phyloP scores from a whole-genome alignment of 192 early-diverging fungal genomes.

The Gamsiella multidivaricata region DNA sequence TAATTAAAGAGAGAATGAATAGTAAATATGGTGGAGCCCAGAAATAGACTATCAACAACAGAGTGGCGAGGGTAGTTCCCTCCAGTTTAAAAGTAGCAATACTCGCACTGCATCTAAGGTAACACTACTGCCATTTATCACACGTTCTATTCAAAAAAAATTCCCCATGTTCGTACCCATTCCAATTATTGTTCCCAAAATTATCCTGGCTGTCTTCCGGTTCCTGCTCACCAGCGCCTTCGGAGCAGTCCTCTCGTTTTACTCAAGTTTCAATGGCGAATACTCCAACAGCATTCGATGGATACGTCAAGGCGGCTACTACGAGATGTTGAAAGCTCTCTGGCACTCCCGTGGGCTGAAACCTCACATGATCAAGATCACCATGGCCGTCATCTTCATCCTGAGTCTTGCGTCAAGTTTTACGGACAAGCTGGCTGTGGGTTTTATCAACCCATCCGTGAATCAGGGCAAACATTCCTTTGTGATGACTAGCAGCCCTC shows the following conservation, averaged over 20 bases:
- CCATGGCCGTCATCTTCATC: not conserved
- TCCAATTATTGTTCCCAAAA: not conserved
- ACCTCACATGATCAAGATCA: not conserved
- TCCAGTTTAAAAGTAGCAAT: no score
- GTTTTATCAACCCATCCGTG: not conserved
- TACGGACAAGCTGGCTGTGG: not conserved
- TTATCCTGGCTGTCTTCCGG: not conserved
- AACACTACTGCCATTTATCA: no score
- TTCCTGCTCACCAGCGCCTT: not conserved
- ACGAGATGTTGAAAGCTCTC: slow-evolving; percentile 8
- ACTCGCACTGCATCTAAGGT: no score
- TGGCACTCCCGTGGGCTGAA: not conserved
- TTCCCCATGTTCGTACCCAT: slow-evolving; percentile 5
- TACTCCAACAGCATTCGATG: slow-evolving; percentile 23
- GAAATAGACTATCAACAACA: no score
- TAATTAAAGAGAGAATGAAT: no score
- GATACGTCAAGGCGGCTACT: slow-evolving; percentile 11
- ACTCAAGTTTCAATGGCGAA: not conserved
- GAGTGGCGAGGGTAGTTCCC: no score
- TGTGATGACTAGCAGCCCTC: not conserved
- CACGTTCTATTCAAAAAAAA: no score
- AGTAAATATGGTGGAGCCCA: no score
- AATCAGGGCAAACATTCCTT: not conserved
- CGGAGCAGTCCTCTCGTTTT: not conserved
- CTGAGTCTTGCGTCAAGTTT: not conserved